Percentiles rank a stretch among this genome's conserved stretches.
Conservation (phyloP, 169 alveolate genomes). For the Amoebophrya sp. region DNA sequence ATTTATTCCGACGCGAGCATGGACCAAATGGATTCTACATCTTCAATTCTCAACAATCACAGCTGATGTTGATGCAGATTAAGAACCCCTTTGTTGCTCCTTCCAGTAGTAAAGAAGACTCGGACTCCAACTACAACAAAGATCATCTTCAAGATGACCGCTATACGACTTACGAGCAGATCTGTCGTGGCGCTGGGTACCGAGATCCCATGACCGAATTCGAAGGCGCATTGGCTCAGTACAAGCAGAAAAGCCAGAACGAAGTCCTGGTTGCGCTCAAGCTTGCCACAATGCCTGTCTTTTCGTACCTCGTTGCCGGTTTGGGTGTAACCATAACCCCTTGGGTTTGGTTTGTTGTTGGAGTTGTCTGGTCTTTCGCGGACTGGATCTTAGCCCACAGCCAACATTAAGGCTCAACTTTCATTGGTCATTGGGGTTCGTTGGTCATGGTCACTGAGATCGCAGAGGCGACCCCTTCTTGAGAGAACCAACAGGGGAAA, state of each 20-base stretch:
- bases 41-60: no score
- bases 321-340: not conserved
- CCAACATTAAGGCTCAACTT: no score
- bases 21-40: no score
- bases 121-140: no score
- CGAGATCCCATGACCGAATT: not conserved
- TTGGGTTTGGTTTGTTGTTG: not conserved
- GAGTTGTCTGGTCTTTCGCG: not conserved
- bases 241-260: constrained; percentile 10
- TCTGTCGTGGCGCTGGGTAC: constrained; percentile 13
- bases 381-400: not conserved
- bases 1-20: not conserved
- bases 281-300: not conserved
- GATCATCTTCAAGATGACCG: no score
- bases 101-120: no score
- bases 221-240: not conserved
- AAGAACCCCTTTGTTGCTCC: no score
- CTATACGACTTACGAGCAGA: not conserved
- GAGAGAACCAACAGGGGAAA: no score
- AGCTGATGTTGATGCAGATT: no score
- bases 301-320: not conserved
- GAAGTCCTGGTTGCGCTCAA: not conserved
- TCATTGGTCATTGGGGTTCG: no score
- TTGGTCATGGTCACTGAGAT: no score
- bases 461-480: no score